Evolutionary conservation across 331 rosid species (phyloP).

Genomic region (Stylosanthes scabra): DNA sequence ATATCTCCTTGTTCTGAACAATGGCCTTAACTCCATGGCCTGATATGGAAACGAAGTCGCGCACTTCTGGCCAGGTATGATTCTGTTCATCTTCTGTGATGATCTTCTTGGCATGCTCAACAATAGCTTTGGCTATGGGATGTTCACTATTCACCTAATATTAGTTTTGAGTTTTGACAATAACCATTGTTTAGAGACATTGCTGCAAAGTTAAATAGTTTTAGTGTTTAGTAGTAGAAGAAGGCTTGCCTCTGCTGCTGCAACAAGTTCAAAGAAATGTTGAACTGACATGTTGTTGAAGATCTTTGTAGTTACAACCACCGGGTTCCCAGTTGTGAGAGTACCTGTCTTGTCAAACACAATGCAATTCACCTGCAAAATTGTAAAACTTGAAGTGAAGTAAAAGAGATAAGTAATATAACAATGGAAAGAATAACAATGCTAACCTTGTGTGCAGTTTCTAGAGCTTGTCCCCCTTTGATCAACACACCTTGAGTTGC

Average conservation of each 20-base stretch:
- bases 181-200: background rate
- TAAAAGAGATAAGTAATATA: background rate
- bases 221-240: background rate
- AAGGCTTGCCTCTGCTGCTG: conserved; percentile 73
- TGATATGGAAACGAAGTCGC: conserved; percentile 62
- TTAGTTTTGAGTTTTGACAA: conserved; percentile 7
- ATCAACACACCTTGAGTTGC: conserved; percentile 88
- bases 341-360: conserved; percentile 94
- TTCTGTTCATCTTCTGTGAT: conserved; percentile 58
- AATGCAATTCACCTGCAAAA: conserved; percentile 69
- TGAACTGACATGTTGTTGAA: conserved; percentile 56
- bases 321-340: conserved; percentile 87
- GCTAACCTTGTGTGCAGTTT: conserved; percentile 82
- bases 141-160: conserved; percentile 87
- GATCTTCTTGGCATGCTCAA: conserved; percentile 74
- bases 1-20: conserved; percentile 63
- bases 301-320: conserved; percentile 66
- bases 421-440: background rate
- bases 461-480: conserved; percentile 95
- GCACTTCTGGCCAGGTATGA: conserved; percentile 66
- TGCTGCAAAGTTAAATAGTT: background rate
- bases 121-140: conserved; percentile 85
- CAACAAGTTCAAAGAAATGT: conserved; percentile 66
- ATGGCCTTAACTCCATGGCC: conserved; percentile 82
- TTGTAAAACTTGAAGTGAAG: conserved; percentile 15